Evolutionary conservation across 257 asterid species (phyloP).

Genomic region (Fraxinus anomala): DNA sequence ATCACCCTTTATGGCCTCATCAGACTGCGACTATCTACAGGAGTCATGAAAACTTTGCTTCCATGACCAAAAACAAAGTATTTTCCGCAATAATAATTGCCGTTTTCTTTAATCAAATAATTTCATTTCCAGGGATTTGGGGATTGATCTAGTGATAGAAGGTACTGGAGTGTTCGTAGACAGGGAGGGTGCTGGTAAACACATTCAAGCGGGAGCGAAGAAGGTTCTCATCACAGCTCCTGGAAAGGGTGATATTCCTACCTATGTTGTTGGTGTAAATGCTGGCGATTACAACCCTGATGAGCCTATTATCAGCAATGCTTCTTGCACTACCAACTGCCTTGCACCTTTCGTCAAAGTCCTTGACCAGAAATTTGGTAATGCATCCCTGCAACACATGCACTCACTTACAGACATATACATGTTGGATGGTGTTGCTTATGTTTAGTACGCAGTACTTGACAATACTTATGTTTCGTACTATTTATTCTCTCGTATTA

Average conservation of each 20-base stretch:
- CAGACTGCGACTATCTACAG: not conserved
- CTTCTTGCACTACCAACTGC: slow-evolving; percentile 98
- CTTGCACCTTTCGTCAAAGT: slow-evolving; percentile 97
- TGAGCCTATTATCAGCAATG: slow-evolving; percentile 87
- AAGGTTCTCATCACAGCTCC: slow-evolving; percentile 98
- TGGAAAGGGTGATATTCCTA: slow-evolving; percentile 93
- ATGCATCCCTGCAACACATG: not conserved
- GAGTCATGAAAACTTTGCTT: not conserved
- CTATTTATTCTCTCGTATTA: not conserved
- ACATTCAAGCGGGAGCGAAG: slow-evolving; percentile 89
- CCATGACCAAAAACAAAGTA: not conserved
- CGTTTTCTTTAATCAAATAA: not conserved
- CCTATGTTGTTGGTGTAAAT: slow-evolving; percentile 92
- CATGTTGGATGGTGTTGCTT: not conserved
- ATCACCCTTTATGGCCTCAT: not conserved
- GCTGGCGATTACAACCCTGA: slow-evolving; percentile 66
- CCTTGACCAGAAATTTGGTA: slow-evolving; percentile 89
- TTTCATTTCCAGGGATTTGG: slow-evolving; percentile 57
- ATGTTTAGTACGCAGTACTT: not conserved
- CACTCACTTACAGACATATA: not conserved
- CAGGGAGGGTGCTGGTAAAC: slow-evolving; percentile 94
- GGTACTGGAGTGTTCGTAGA: slow-evolving; percentile 97
- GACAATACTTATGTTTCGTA: not conserved
- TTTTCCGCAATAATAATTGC: not conserved
- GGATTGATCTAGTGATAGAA: slow-evolving; percentile 81